These are phyloP conservation scores for Suillus spraguei DNA, from an alignment of 768 basidiomycete species.

Conservation along the genomic window DNA sequence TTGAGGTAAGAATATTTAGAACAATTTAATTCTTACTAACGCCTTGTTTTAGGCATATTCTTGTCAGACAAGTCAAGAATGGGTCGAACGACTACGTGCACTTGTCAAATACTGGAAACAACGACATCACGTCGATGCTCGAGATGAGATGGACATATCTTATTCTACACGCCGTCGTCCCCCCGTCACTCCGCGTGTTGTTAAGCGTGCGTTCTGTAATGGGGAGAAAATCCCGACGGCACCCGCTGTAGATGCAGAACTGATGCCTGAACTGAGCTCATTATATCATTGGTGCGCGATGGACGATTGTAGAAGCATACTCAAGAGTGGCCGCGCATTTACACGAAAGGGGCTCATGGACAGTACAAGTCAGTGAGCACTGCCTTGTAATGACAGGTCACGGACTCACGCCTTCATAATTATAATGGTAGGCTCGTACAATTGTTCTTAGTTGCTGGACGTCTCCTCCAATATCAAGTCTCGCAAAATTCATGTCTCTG, in stretches of 20 bases:
- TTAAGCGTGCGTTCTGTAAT: slow-evolving; percentile 31
- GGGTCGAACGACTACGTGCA: slow-evolving; percentile 77
- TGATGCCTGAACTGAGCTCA: slow-evolving; percentile 57
- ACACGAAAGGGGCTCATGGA: slow-evolving; percentile 70
- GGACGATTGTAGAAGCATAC: slow-evolving; percentile 74
- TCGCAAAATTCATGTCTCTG: slow-evolving; percentile 60
- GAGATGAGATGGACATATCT: slow-evolving; percentile 79
- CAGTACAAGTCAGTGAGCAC: slow-evolving; percentile 69
- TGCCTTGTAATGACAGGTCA: background rate
- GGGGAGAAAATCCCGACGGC: slow-evolving; percentile 50
- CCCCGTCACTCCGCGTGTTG: slow-evolving; percentile 58
- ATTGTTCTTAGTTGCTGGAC: slow-evolving; percentile 74
- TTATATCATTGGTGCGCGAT: slow-evolving; percentile 90
- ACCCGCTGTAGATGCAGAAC: slow-evolving; percentile 50
- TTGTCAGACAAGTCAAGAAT: slow-evolving; percentile 70
- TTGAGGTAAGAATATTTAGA: slow-evolving; percentile 61
- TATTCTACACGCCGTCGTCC: slow-evolving; percentile 52
- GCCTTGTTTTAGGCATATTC: slow-evolving; percentile 57
- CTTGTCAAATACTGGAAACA: slow-evolving; percentile 80
- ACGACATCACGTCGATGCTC: slow-evolving; percentile 73
- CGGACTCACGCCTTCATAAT: background rate
- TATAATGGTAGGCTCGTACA: slow-evolving; percentile 56
- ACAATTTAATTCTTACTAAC: background rate
- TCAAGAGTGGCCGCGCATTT: slow-evolving; percentile 74
- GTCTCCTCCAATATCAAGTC: slow-evolving; percentile 72